Evolutionary conservation across 2,329 filamentous ascomycete species (phyloP), one percentile per base, ranked within the genome.

Genomic region (Hansfordia pulvinata): DNA sequence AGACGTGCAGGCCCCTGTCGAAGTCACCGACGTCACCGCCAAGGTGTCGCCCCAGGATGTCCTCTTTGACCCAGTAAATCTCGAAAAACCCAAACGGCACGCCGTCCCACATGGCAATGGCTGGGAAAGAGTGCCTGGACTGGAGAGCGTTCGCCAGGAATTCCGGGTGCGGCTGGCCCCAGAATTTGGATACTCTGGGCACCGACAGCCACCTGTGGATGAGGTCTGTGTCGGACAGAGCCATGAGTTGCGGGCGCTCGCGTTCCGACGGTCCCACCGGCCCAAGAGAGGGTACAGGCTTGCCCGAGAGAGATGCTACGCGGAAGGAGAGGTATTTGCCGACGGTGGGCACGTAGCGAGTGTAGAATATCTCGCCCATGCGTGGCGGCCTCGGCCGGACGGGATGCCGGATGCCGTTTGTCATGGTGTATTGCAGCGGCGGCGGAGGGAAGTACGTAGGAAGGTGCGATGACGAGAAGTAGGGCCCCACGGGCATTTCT

Each of bases 21-120:
- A 79, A 96, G 41, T 93, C 81, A 6, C 68, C 70, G 0, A 75
- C 71, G 4, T 69, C 64, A 13, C 64, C 64, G 1, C 74, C 64
- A 4, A 92, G 52, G 36, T 83, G 64, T 25, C 64, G 67, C 1
- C 82, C 84, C 1, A 98, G 50, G 0, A 62, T 57, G 44, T 96
- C 90, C 47, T 98, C 90, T 44, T 93, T 93, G 4, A 90, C 84
- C 88, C 90, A 98, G 56, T 98, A 98, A 18, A 98, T 68, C 57
- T 98, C 90, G 47, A 98, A 94, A 49, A 92, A 98, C 0, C 85
- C 90, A 54, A 96, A 98, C 0, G 88, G 88, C 33, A 88, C 78
- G 8, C 84, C 86, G 40, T 96, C 84, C 82, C 88, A 98, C 47
- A 85, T 76, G 1, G 82, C 90, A 33, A 96, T 88, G 1, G 77